Conservation (phyloP, 2,329 filamentous ascomycete species). For the Botryotinia globosa region DNA sequence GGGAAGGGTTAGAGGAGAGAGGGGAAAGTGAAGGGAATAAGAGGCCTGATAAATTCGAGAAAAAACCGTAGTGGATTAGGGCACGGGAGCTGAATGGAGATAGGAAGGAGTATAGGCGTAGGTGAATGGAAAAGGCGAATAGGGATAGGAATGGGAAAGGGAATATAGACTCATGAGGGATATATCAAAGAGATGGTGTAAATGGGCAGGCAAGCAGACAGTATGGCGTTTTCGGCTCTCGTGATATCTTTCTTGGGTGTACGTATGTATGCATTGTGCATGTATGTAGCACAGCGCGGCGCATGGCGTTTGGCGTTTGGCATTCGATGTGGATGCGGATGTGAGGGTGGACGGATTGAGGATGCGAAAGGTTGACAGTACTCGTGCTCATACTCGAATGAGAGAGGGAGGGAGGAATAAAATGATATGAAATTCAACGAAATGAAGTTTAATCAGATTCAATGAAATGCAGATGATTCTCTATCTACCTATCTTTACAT, state of each 20-base stretch:
- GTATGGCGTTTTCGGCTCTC: background rate
- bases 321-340: background rate
- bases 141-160: background rate
- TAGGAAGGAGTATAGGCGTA: background rate
- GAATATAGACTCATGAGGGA: background rate
- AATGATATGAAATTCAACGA: too few relatives aligned
- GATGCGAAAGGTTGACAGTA: background rate
- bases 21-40: background rate
- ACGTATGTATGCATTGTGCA: background rate
- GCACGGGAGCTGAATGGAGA: background rate
- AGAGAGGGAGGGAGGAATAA: background rate
- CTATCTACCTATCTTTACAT: background rate
- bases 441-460: background rate
- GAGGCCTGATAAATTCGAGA: background rate
- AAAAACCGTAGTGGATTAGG: background rate
- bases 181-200: slow-evolving; percentile 2
- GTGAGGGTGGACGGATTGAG: too few relatives aligned
- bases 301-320: background rate
- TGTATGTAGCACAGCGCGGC: background rate
- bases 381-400: background rate
- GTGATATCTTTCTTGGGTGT: background rate
- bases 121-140: slow-evolving; percentile 1
- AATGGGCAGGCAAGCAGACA: background rate
- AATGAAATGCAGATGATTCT: background rate
- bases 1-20: slow-evolving; percentile 23